Evolutionary conservation across 1,139 yeast species (phyloP).

Genomic region (Candida albicans): DNA sequence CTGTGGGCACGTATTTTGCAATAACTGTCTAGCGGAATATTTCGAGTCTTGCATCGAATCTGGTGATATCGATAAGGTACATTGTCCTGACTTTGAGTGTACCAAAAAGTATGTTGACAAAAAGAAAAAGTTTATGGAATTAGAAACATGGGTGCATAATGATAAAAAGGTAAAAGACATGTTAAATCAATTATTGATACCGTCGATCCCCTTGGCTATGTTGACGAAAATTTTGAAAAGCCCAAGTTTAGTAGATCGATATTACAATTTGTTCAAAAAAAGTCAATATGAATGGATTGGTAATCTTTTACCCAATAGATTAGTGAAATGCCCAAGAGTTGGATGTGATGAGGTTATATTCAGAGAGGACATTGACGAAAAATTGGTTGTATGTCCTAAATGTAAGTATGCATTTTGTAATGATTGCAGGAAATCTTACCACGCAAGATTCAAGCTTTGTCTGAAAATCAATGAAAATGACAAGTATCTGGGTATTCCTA

Average conservation of each 20-base stretch:
- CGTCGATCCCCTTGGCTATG: slow-evolving; percentile 32
- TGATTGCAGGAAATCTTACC: slow-evolving; percentile 65
- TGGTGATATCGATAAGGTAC: slow-evolving; percentile 55
- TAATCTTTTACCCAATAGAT: slow-evolving; percentile 48
- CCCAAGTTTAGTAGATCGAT: slow-evolving; percentile 37
- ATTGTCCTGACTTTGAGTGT: slow-evolving; percentile 60
- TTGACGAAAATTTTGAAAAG: slow-evolving; percentile 28
- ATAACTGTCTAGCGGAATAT: slow-evolving; percentile 48
- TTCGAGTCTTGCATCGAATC: slow-evolving; percentile 44
- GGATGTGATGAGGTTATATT: slow-evolving; percentile 46
- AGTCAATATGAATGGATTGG: slow-evolving; percentile 44
- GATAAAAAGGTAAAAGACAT: slow-evolving; percentile 26
- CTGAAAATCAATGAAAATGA: slow-evolving; percentile 16
- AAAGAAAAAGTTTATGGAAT: slow-evolving; percentile 23
- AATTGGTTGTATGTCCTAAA: slow-evolving; percentile 52
- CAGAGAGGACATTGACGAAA: slow-evolving; percentile 49
- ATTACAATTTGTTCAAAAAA: slow-evolving; percentile 35
- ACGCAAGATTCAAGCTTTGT: slow-evolving; percentile 55
- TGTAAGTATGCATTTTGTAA: slow-evolving; percentile 63
- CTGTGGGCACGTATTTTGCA: slow-evolving; percentile 59
- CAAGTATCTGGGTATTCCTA: slow-evolving; percentile 39
- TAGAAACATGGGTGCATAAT: slow-evolving; percentile 20
- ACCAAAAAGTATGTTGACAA: slow-evolving; percentile 23
- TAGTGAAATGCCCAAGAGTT: slow-evolving; percentile 53
- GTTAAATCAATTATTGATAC: slow-evolving; percentile 33